These are phyloP conservation scores for Pseudozyma pruni DNA, from an alignment of 1,284 basidiomycete genomes.

Conservation along the genomic window DNA sequence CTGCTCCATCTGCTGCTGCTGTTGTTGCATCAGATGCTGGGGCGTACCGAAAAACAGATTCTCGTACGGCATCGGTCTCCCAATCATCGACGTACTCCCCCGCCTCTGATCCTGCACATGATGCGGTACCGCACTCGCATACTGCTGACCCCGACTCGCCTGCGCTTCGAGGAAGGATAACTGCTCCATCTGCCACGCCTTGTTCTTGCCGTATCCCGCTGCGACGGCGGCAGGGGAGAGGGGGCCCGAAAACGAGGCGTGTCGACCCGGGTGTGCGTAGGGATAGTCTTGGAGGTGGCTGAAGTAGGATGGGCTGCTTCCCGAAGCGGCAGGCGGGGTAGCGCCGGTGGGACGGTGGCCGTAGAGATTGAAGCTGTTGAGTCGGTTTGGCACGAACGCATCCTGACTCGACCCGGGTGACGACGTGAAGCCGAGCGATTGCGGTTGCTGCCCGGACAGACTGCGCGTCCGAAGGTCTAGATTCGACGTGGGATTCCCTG, in stretches of 20 bases:
- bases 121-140: constrained; percentile 1
- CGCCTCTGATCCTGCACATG: constrained; percentile 11
- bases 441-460: constrained; percentile 18
- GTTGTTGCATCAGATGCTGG: constrained; percentile 10
- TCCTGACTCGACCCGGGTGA: constrained; percentile 5
- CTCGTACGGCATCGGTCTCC: constrained; percentile 19
- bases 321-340: constrained; percentile 18
- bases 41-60: constrained; percentile 26
- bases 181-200: constrained; percentile 59
- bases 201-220: constrained; percentile 53
- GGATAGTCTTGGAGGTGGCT: constrained; percentile 14
- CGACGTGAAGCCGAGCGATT: constrained; percentile 9
- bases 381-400: constrained; percentile 9
- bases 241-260: constrained; percentile 28
- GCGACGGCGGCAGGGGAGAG: constrained; percentile 16
- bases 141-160: constrained; percentile 26
- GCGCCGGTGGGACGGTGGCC: constrained; percentile 26
- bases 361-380: constrained; percentile 42
- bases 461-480: constrained; percentile 21
- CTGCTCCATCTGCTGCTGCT: constrained; percentile 18
- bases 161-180: constrained; percentile 52
- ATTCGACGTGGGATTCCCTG: not conserved
- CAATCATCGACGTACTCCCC: constrained; percentile 18
- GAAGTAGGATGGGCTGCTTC: constrained; percentile 17
- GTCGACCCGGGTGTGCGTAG: constrained; percentile 19